These are phyloP conservation scores for Phoma sp. DNA, from an alignment of 2,329 filamentous ascomycete species.

Conservation along the genomic window DNA sequence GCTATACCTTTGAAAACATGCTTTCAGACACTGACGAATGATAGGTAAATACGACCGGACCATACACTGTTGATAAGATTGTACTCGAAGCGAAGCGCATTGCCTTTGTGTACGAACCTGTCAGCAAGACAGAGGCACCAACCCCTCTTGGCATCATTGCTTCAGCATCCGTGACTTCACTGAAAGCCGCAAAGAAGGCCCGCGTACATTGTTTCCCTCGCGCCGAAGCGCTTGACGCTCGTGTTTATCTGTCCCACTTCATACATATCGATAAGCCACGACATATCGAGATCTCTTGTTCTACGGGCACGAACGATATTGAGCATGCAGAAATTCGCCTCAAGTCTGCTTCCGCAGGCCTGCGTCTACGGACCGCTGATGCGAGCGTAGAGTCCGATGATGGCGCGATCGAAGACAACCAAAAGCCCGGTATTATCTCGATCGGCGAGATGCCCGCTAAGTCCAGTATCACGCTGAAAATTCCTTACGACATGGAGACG, in stretches of 20 bases:
- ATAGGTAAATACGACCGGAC: constrained; percentile 72
- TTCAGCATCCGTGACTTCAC: constrained; percentile 43
- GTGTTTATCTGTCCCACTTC: constrained; percentile 69
- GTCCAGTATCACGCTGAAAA: constrained; percentile 64
- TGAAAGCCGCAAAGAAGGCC: constrained; percentile 54
- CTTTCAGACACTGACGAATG: constrained; percentile 35
- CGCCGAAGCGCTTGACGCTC: constrained; percentile 71
- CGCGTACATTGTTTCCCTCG: constrained; percentile 78
- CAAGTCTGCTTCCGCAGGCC: constrained; percentile 66
- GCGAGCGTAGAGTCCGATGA: constrained; percentile 54
- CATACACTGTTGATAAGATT: constrained; percentile 77
- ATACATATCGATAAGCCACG: constrained; percentile 83
- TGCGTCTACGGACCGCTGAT: constrained; percentile 64
- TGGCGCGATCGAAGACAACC: constrained; percentile 52
- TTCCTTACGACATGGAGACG: constrained; percentile 86
- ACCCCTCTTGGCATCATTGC: constrained; percentile 58
- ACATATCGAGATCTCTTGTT: constrained; percentile 75
- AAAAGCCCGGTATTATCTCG: constrained; percentile 56
- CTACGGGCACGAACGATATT: constrained; percentile 76
- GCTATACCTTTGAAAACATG: constrained; percentile 6
- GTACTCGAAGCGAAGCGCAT: constrained; percentile 70
- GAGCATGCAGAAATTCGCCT: constrained; percentile 58
- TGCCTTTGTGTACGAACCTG: constrained; percentile 69
- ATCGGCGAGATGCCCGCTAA: constrained; percentile 55
- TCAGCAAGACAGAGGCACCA: constrained; percentile 58